A percentile compares a stretch with the other conserved stretches of the same genome.
Conservation (phyloP, 2,329 filamentous ascomycete genomes). For the Fusarium sororula region DNA sequence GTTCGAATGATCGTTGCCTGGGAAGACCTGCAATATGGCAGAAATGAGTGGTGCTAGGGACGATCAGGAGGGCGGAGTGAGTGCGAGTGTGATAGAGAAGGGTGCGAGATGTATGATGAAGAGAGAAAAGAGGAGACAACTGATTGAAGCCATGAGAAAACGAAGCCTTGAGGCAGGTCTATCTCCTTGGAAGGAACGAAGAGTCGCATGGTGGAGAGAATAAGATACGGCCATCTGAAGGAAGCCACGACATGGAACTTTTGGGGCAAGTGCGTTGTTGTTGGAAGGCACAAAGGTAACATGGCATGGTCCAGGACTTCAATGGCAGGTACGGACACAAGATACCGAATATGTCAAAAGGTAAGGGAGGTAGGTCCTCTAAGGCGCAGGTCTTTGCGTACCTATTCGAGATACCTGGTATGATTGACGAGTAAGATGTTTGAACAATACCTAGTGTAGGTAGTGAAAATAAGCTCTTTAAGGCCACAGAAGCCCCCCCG, state of each 20-base stretch:
- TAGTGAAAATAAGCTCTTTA: neutral
- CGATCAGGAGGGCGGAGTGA: neutral
- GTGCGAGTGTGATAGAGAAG: neutral
- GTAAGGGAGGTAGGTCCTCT: neutral
- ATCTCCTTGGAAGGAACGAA: neutral
- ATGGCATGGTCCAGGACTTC: too few relatives aligned
- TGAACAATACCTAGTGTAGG: neutral
- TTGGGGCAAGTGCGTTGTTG: too few relatives aligned
- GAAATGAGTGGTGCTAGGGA: neutral
- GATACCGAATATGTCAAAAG: neutral
- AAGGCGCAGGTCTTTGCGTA: neutral
- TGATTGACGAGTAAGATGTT: neutral
- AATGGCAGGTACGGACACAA: neutral
- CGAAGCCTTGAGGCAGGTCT: neutral
- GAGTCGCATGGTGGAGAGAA: neutral
- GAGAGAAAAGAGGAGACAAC: neutral
- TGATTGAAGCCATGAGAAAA: neutral
- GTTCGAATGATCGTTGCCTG: neutral
- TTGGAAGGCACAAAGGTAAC: too few relatives aligned
- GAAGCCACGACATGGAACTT: too few relatives aligned
- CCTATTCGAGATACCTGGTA: neutral
- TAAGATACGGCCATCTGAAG: neutral
- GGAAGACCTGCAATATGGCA: neutral
- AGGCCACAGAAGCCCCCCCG: too few relatives aligned
- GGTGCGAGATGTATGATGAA: neutral